A percentile compares a stretch with the other conserved stretches of the same genome.
phyloP scores from a whole-genome alignment of 2,329 filamentous ascomycete species.

The Hymenoscyphus scutula region DNA sequence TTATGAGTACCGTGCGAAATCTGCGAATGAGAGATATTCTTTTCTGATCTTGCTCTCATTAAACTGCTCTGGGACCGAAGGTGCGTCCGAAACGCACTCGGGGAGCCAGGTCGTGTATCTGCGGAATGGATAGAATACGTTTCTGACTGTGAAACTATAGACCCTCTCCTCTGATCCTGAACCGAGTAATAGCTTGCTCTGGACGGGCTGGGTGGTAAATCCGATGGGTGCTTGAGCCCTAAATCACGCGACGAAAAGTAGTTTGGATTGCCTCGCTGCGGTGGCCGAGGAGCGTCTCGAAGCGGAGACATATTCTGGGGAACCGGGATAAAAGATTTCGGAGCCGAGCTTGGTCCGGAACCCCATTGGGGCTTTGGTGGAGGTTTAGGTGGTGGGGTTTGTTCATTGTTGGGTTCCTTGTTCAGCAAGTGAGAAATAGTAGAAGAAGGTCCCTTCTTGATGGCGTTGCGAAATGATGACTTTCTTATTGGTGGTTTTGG shows the following conservation, averaged over 20 bases:
- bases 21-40: constrained; percentile 31
- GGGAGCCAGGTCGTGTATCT: constrained; percentile 47
- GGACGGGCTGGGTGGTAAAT: constrained; percentile 42
- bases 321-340: constrained; percentile 33
- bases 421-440: constrained; percentile 49
- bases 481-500: constrained; percentile 44
- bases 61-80: constrained; percentile 34
- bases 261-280: constrained; percentile 40
- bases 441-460: constrained; percentile 50
- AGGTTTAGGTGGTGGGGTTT: constrained; percentile 24
- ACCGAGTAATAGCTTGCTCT: constrained; percentile 50
- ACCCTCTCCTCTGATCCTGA: constrained; percentile 51
- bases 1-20: constrained; percentile 31
- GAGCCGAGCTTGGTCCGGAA: constrained; percentile 23
- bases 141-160: constrained; percentile 55
- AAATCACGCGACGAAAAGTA: constrained; percentile 43
- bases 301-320: constrained; percentile 36
- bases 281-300: constrained; percentile 38
- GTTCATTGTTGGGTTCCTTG: constrained; percentile 42
- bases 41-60: constrained; percentile 38
- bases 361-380: constrained; percentile 32
- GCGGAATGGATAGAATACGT: constrained; percentile 51
- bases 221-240: constrained; percentile 25
- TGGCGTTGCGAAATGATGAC: constrained; percentile 45
- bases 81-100: constrained; percentile 37